A percentile compares a stretch with the other conserved stretches of the same genome.
Conservation (phyloP, 164 flowering plant species). For the Macadamia tetraphylla region DNA sequence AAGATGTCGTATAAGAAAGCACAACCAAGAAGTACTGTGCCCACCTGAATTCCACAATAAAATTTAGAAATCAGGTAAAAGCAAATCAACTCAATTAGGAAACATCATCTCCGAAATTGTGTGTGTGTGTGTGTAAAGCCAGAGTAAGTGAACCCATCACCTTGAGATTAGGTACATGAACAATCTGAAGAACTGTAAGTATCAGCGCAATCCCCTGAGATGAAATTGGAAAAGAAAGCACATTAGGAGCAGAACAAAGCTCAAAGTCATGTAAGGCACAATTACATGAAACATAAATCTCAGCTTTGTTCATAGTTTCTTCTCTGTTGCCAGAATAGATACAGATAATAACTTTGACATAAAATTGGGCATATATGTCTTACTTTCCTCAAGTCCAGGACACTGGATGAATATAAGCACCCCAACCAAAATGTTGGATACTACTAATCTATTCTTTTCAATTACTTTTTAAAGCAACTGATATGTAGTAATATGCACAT, state of each 20-base stretch:
- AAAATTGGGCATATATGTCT: too few species aligned
- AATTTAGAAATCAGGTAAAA: constrained; percentile 3
- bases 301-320: neutral
- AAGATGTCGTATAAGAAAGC: constrained; percentile 96
- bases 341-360: too few species aligned
- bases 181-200: constrained; percentile 91
- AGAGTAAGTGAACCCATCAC: constrained; percentile 28
- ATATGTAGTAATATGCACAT: too few species aligned
- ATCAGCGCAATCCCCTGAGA: constrained; percentile 87
- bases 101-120: too few species aligned
- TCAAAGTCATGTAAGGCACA: neutral
- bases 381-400: too few species aligned
- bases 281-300: neutral
- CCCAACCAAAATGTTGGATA: too few species aligned
- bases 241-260: neutral
- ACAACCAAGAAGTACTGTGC: constrained; percentile 90
- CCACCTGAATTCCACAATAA: constrained; percentile 56
- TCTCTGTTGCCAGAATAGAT: too few species aligned
- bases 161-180: constrained; percentile 95
- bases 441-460: too few species aligned
- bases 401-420: too few species aligned
- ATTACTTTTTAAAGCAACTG: too few species aligned
- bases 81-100: neutral
- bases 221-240: constrained; percentile 10
- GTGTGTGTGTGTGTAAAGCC: too few species aligned